These are phyloP conservation scores for Cylindrotheca closterium DNA, from an alignment of 108 stramenopile genomes.

Conservation along the genomic window DNA sequence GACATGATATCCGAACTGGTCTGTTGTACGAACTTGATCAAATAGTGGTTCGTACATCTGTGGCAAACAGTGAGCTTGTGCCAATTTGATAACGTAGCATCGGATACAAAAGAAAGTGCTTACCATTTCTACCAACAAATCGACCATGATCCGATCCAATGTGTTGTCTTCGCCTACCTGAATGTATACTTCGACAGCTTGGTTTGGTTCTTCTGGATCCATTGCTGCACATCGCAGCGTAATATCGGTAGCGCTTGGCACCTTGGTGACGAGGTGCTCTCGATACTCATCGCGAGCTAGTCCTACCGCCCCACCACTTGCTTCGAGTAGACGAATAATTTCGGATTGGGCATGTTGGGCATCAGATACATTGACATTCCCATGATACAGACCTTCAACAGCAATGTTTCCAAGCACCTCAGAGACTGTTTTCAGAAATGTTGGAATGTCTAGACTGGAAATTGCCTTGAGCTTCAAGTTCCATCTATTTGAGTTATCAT, in stretches of 20 bases:
- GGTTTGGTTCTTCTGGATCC: conserved; percentile 70
- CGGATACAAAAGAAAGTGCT: no score
- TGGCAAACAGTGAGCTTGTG: no score
- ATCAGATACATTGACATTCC: conserved; percentile 57
- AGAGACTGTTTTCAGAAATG: conserved; percentile 48
- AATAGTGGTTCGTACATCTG: conserved; percentile 84
- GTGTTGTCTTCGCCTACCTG: conserved; percentile 78
- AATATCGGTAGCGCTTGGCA: conserved; percentile 22
- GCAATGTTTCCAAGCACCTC: conserved; percentile 47
- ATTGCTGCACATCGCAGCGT: conserved; percentile 29
- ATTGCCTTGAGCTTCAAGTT: conserved; percentile 43
- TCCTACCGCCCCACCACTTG: conserved; percentile 23
- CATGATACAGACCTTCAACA: conserved; percentile 68
- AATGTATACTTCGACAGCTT: conserved; percentile 81
- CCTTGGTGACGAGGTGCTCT: conserved; percentile 41
- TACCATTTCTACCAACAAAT: conserved; percentile 68
- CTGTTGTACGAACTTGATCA: conserved; percentile 73
- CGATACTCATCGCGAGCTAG: conserved; percentile 70
- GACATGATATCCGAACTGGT: conserved; percentile 58
- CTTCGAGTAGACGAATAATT: conserved; percentile 36
- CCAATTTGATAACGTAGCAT: no score
- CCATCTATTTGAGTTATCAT: not conserved
- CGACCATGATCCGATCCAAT: conserved; percentile 58
- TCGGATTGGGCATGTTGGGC: conserved; percentile 44
- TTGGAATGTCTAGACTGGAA: conserved; percentile 35